phyloP scores from a whole-genome alignment of 176 grass and related monocot species.

The Miscanthus lutarioriparius region DNA sequence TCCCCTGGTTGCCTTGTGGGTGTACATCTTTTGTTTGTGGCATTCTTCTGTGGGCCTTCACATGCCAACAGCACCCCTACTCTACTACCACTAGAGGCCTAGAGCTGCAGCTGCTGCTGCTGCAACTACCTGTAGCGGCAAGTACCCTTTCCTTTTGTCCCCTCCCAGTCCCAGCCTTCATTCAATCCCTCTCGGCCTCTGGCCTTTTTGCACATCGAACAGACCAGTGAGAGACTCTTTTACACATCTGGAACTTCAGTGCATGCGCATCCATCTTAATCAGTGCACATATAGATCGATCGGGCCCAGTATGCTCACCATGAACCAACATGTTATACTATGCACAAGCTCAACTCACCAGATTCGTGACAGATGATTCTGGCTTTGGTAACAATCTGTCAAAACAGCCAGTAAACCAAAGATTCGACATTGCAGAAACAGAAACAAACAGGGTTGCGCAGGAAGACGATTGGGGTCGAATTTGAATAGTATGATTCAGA shows the following conservation, averaged over 20 bases:
- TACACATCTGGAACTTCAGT: constrained; percentile 38
- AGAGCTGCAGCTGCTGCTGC: not conserved
- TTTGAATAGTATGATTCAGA: constrained; percentile 26
- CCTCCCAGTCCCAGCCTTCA: too few species aligned
- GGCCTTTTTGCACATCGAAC: constrained; percentile 33
- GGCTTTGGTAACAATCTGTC: not conserved
- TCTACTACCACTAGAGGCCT: not conserved
- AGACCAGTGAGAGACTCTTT: constrained; percentile 24
- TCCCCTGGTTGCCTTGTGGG: constrained; percentile 42
- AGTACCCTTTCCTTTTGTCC: not conserved
- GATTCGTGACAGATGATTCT: not conserved
- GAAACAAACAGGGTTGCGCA: not conserved
- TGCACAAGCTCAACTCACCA: not conserved
- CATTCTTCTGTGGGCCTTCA: constrained; percentile 59
- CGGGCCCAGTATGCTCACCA: not conserved
- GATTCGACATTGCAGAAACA: not conserved
- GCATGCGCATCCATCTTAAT: constrained; percentile 1
- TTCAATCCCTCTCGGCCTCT: not conserved
- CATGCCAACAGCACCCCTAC: constrained; percentile 45
- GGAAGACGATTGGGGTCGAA: constrained; percentile 3
- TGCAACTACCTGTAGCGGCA: constrained; percentile 39
- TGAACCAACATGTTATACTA: constrained; percentile 3
- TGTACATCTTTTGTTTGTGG: constrained; percentile 45
- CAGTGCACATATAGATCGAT: not conserved
- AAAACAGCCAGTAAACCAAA: not conserved